Evolutionary conservation across 2,329 filamentous ascomycete genomes (phyloP), one percentile per base, ranked within the genome.

Genomic region (Thermochaetoides dissita): DNA sequence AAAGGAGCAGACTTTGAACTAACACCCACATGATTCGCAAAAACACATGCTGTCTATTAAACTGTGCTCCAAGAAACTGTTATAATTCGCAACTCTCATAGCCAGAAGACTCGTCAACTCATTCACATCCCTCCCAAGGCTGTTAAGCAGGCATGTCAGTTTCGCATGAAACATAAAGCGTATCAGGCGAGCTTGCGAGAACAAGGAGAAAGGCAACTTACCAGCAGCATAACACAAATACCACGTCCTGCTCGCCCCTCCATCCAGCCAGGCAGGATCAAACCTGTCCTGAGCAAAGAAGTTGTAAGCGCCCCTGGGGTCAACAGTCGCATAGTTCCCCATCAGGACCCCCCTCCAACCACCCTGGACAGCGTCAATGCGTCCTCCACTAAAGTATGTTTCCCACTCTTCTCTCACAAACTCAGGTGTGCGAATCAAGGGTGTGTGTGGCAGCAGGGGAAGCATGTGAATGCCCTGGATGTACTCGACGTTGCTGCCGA

Each of bases 311-410:
- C 71, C 63, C 40, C 59, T 61, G 0, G 89, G 76, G 56, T 94
- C 75, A 34, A 87, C 67, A 7, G 88, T 76, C 0, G 85, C 87
- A 36, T 85, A 71, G 58, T 93, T 95, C 17, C 79, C 84, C 54
- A 81, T 85, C 32, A 96, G 60, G 11, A 96, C 76, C 1, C 89
- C 85, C 57, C 76, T 82, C 91, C 91, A 96, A 0, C 85, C 85
- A 36, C 82, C 84, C 7, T 66, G 62, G 6, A 87, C 76, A 0
- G 65, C 59, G 41, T 83, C 74, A 1, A 75, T 75, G 8, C 81
- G 71, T 0, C 76, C 76, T 17, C 76, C 65, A 40, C 71, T 71
- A 60, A 96, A 96, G 55, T 81, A 85, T 2, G 73, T 70, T 36
- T 80, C 66, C 87, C 87, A 94, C 60, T 94, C 89, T 60, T 94